Base-by-base conservation (phyloP, 129 eudicot genomes). In the Tagetes patula region DNA sequence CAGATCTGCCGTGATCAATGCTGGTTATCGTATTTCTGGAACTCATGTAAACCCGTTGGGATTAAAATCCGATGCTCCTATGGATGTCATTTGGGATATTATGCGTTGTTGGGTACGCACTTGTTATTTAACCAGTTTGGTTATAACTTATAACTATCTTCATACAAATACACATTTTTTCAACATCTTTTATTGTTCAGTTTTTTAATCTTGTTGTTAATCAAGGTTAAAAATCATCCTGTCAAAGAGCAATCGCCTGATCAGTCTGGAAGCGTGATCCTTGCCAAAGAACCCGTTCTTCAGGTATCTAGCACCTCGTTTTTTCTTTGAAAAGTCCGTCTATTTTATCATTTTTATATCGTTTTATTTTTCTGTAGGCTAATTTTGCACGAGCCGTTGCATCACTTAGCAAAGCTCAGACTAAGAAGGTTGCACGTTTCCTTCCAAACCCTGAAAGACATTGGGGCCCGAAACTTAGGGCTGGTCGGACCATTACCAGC, bases 51-150 rank as follows among this genome's bases (percentile, higher is more conserved):
- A 87, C 47, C 99, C 97, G 0, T 66, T 95, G 39, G 99, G 96
- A 70, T 74, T 95, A 78, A 95, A 95, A 74, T 84, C 97, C 5
- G 91, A 95, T 79, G 99, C 99, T 65, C 97, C 96, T 33, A 90
- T 95, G 97, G 81, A 84, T 84, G 99, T 95, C 34, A 90, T 95
- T 39, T 91, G 97, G 99, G 99, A 95, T 67, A 95, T 95, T 50
- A 95, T 95, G 99, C 96, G 99, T 55, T 90, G 97, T 83, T 95
- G 97, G 99, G 97, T 95, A 80, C 77, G 80, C 30, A 3, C 32
- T 69, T 32, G 8, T 68, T 27, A 54, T 70, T n/a, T 49, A 42
- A 10, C 13, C 12, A 31, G 27, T 11, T 73, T 38, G 38, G 9
- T 65, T 76, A 40, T 13, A 32, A 7, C 27, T 43, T 7, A 43